These are phyloP conservation scores for Calvatia gigantea DNA, from an alignment of 768 basidiomycete species.

Conservation along the genomic window DNA sequence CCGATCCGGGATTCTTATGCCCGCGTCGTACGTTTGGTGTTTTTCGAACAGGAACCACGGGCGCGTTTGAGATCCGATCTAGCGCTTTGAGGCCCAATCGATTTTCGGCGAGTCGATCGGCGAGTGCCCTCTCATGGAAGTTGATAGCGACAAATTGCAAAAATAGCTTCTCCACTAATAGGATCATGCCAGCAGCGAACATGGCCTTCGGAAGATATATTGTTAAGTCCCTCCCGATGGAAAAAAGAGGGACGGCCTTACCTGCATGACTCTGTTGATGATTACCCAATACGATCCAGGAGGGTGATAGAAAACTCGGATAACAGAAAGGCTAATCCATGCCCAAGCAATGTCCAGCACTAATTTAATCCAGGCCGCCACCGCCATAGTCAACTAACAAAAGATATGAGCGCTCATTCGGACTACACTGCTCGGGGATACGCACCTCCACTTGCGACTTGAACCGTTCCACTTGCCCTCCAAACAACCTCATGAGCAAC, in stretches of 20 bases:
- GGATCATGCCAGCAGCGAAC: conserved; percentile 40
- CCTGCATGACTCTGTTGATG: conserved; percentile 72
- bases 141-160: conserved; percentile 77
- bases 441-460: conserved; percentile 68
- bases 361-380: conserved; percentile 70
- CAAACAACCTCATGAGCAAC: conserved; percentile 47
- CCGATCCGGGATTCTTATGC: conserved; percentile 37
- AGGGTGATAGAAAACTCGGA: conserved; percentile 54
- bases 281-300: conserved; percentile 64
- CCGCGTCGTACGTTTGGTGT: conserved; percentile 41
- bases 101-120: conserved; percentile 71
- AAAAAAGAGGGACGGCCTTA: conserved; percentile 19
- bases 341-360: conserved; percentile 63
- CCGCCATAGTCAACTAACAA: conserved; percentile 58
- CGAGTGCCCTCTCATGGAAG: conserved; percentile 74
- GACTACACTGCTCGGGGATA: background rate
- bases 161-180: conserved; percentile 50
- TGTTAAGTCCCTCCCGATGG: background rate
- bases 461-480: conserved; percentile 61
- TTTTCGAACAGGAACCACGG: conserved; percentile 38
- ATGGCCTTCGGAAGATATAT: conserved; percentile 29
- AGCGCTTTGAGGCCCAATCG: conserved; percentile 65
- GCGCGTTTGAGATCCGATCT: conserved; percentile 68
- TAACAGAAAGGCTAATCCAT: conserved; percentile 70
- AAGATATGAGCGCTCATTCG: background rate